phyloP scores from a whole-genome alignment of 1,284 basidiomycete species.

The Tylopilus orsonianus region DNA sequence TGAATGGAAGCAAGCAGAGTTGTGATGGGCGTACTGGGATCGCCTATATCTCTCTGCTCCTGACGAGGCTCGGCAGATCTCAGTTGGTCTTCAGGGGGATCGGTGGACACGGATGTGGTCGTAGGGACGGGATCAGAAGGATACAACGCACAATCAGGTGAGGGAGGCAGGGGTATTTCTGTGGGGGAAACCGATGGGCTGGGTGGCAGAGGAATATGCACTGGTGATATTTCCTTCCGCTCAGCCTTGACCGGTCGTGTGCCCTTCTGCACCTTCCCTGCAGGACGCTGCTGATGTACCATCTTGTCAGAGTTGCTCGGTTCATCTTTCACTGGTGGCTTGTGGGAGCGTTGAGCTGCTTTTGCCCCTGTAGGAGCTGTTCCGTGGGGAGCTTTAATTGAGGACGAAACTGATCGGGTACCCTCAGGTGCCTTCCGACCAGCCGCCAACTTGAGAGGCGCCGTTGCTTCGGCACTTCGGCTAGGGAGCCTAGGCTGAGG shows the following conservation, averaged over 20 bases:
- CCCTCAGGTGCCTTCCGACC: constrained; percentile 13
- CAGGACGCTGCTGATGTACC: constrained; percentile 11
- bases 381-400: constrained; percentile 12
- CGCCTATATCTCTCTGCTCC: constrained; percentile 1
- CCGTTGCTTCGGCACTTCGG: constrained; percentile 4
- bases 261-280: constrained; percentile 8
- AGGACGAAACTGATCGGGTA: constrained; percentile 6
- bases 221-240: constrained; percentile 21
- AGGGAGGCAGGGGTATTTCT: constrained; percentile 30
- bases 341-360: constrained; percentile 13
- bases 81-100: background rate
- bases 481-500: constrained; percentile 15
- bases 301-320: constrained; percentile 1
- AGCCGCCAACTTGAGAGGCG: constrained; percentile 1
- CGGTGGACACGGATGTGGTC: background rate
- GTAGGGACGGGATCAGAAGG: background rate
- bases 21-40: constrained; percentile 63
- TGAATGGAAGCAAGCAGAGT: constrained; percentile 66
- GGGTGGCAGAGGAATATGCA: constrained; percentile 33
- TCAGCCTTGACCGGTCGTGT: constrained; percentile 16
- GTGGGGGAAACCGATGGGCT: constrained; percentile 26
- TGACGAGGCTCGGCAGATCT: constrained; percentile 3
- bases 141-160: constrained; percentile 19
- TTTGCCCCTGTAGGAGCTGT: background rate
- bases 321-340: constrained; percentile 14